Evolutionary conservation across 1,139 yeast genomes (phyloP).

Genomic region (Meyerozyma carpophila): DNA sequence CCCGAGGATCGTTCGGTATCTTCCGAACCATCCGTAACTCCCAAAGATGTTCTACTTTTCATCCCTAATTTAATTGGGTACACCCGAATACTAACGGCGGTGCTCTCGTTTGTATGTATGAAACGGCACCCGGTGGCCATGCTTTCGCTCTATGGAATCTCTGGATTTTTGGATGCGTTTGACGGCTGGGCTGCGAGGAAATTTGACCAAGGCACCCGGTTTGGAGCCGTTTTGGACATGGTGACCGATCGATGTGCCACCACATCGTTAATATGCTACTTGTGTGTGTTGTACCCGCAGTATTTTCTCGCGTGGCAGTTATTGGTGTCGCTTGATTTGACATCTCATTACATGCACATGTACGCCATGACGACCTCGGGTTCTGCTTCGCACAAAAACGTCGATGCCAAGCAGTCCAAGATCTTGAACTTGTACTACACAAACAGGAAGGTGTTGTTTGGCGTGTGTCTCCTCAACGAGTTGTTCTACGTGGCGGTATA

Average conservation of each 20-base stretch:
- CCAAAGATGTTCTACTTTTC: conserved; percentile 59
- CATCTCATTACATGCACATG: conserved; percentile 98
- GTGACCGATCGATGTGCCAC: conserved; percentile 98
- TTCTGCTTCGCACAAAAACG: conserved; percentile 76
- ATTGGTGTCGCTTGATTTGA: conserved; percentile 80
- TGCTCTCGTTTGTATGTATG: conserved; percentile 78
- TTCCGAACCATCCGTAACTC: conserved; percentile 16
- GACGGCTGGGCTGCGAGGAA: conserved; percentile 95
- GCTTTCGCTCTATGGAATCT: conserved; percentile 71
- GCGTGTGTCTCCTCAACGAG: conserved; percentile 91
- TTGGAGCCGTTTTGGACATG: conserved; percentile 98
- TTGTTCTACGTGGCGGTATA: conserved; percentile 87
- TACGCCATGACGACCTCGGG: conserved; percentile 86
- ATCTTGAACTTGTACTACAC: conserved; percentile 82
- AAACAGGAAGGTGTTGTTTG: conserved; percentile 74
- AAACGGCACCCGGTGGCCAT: conserved; percentile 76
- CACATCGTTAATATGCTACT: conserved; percentile 78
- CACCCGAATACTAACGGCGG: conserved; percentile 72
- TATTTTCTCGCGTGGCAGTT: conserved; percentile 72
- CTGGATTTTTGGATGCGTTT: conserved; percentile 90
- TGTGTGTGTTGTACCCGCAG: conserved; percentile 73
- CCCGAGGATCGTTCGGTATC: background rate
- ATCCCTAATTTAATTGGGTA: conserved; percentile 93
- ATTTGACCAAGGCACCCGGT: conserved; percentile 82
- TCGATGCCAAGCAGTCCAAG: conserved; percentile 65